Evolutionary conservation across 345 rosid species (phyloP).

Genomic region (Boechera stricta): DNA sequence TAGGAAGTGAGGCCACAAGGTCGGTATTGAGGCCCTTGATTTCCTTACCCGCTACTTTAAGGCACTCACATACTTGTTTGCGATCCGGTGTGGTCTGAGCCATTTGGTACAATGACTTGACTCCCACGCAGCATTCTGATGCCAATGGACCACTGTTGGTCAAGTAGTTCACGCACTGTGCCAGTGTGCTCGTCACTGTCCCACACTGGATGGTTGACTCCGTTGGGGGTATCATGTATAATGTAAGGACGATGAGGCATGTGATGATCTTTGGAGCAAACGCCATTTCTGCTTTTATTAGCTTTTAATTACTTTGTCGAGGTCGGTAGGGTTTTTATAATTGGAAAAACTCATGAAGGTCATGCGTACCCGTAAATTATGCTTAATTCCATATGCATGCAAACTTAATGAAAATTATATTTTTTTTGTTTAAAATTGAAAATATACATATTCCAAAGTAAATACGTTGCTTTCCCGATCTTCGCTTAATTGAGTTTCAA

Average conservation of each 20-base stretch:
- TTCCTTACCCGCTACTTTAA: conserved; percentile 35
- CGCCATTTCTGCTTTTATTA: conserved; percentile 35
- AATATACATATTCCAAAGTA: conserved; percentile 23
- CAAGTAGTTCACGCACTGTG: conserved; percentile 50
- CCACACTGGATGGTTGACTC: conserved; percentile 47
- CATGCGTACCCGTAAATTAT: conserved; percentile 43
- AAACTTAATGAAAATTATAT: conserved; percentile 1
- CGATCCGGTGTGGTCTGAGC: conserved; percentile 62
- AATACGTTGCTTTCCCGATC: conserved; percentile 27
- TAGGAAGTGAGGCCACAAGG: conserved; percentile 50
- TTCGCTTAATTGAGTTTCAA: conserved; percentile 27
- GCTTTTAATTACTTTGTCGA: neutral
- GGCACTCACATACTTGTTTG: conserved; percentile 53
- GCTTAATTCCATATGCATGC: conserved; percentile 43
- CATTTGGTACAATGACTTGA: conserved; percentile 40
- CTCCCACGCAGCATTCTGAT: conserved; percentile 54
- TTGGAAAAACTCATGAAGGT: conserved; percentile 33
- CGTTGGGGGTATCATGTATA: conserved; percentile 36
- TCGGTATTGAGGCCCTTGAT: conserved; percentile 30
- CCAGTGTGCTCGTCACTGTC: conserved; percentile 40
- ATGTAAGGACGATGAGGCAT: conserved; percentile 31
- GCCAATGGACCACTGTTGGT: conserved; percentile 29
- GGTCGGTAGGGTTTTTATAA: conserved; percentile 40
- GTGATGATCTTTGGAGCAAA: conserved; percentile 39
- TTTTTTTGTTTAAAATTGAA: neutral